Conservation (phyloP, 1,284 basidiomycete species). For the Ustilago trichophora region DNA sequence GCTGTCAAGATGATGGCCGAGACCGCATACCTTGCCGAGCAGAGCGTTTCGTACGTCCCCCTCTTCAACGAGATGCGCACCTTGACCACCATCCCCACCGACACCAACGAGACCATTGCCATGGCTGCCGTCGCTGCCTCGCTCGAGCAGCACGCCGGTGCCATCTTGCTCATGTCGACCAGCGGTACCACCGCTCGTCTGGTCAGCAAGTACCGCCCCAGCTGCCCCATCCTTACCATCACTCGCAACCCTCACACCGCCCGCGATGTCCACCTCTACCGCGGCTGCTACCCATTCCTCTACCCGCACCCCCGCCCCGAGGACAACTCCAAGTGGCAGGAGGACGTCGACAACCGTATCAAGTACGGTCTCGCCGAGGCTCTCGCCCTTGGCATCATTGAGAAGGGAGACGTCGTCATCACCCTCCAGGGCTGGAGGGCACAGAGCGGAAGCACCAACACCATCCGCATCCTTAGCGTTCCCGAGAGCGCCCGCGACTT, state of each 20-base stretch:
- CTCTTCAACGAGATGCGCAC: constrained; percentile 70
- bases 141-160: constrained; percentile 65
- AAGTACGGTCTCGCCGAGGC: constrained; percentile 86
- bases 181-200: constrained; percentile 91
- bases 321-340: constrained; percentile 89
- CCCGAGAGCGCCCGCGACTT: constrained; percentile 60
- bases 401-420: constrained; percentile 87
- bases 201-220: constrained; percentile 94
- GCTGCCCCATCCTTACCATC: constrained; percentile 87
- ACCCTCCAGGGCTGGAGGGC: constrained; percentile 99
- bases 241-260: constrained; percentile 95
- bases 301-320: constrained; percentile 92
- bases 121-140: constrained; percentile 64
- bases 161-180: constrained; percentile 93
- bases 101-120: constrained; percentile 65
- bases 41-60: constrained; percentile 63
- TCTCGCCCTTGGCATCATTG: constrained; percentile 86
- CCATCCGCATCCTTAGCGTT: constrained; percentile 61
- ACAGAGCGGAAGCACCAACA: constrained; percentile 83
- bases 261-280: constrained; percentile 94
- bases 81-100: constrained; percentile 61
- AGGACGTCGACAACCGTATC: constrained; percentile 77
- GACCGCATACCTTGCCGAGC: constrained; percentile 66
- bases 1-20: constrained; percentile 69
- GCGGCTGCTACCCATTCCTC: constrained; percentile 96